These are phyloP conservation scores for Mallotus japonicus DNA, from an alignment of 441 rosid genomes.

Conservation along the genomic window DNA sequence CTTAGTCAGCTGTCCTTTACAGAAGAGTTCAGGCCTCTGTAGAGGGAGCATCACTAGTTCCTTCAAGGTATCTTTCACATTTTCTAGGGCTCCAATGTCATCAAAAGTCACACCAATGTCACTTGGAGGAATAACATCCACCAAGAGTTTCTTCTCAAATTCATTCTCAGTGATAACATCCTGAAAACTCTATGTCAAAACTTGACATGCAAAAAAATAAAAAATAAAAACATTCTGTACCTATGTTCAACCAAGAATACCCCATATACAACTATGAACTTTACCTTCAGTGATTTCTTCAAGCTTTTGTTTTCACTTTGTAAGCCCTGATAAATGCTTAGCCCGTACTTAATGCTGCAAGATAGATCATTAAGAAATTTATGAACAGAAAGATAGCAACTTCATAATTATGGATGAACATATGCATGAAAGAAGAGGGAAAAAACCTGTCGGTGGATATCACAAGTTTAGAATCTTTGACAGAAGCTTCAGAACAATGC, in stretches of 20 bases:
- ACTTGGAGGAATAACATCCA: conserved; percentile 94
- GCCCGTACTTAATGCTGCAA: conserved; percentile 75
- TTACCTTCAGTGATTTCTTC: conserved; percentile 93
- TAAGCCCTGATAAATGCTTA: conserved; percentile 69
- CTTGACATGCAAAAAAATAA: background rate
- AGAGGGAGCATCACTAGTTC: conserved; percentile 99
- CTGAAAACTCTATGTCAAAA: conserved; percentile 39
- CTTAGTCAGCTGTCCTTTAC: conserved; percentile 98
- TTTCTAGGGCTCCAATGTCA: conserved; percentile 96
- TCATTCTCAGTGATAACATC: conserved; percentile 98
- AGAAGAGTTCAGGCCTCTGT: conserved; percentile 94
- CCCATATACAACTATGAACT: conserved; percentile 11
- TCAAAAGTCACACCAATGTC: conserved; percentile 96
- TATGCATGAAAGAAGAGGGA: conserved; percentile 1
- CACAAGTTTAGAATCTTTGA: conserved; percentile 63
- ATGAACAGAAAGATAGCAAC: conserved; percentile 7
- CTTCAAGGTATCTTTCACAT: conserved; percentile 96
- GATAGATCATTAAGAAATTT: conserved; percentile 14
- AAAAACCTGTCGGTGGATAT: conserved; percentile 77
- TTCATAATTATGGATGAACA: background rate
- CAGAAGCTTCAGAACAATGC: conserved; percentile 59
- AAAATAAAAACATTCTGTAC: background rate
- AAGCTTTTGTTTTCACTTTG: conserved; percentile 81
- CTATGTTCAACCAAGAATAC: background rate
- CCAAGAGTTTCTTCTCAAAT: conserved; percentile 93